Evolutionary conservation across 2,329 filamentous ascomycete genomes (phyloP).

Genomic region (Dothistroma pini): DNA sequence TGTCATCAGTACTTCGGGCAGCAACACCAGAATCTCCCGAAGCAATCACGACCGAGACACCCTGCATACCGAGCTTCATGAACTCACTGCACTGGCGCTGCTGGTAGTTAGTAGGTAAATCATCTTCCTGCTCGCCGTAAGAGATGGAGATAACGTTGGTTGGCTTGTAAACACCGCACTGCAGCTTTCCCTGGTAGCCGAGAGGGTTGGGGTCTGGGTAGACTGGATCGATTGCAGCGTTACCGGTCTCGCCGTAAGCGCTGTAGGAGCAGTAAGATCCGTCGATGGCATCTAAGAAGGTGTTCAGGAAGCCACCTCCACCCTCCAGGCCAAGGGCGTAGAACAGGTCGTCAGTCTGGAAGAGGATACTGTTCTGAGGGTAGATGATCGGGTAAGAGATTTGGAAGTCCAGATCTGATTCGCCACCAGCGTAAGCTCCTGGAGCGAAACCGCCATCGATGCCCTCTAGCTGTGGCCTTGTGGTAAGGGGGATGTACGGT

Average conservation of each 20-base stretch:
- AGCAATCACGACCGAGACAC: slow-evolving; percentile 49
- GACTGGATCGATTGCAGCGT: slow-evolving; percentile 39
- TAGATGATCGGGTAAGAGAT: slow-evolving; percentile 40
- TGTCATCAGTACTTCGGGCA: slow-evolving; percentile 31
- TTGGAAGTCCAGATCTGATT: slow-evolving; percentile 21
- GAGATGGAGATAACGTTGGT: slow-evolving; percentile 55
- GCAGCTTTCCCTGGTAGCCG: slow-evolving; percentile 40
- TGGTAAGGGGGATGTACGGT: slow-evolving; percentile 21
- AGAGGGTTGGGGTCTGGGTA: slow-evolving; percentile 44
- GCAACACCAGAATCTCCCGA: slow-evolving; percentile 47
- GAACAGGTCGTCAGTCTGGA: slow-evolving; percentile 41
- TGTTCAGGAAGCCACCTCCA: slow-evolving; percentile 33
- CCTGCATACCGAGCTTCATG: slow-evolving; percentile 53
- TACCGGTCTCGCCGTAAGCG: slow-evolving; percentile 32
- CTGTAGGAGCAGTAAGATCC: slow-evolving; percentile 37
- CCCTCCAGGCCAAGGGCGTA: slow-evolving; percentile 33
- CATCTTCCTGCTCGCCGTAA: slow-evolving; percentile 44
- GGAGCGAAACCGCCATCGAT: slow-evolving; percentile 28
- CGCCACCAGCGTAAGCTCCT: slow-evolving; percentile 40
- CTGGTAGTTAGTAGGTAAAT: slow-evolving; percentile 48
- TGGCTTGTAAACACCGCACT: slow-evolving; percentile 45
- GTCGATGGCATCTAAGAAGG: slow-evolving; percentile 47
- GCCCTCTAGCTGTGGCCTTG: slow-evolving; percentile 31
- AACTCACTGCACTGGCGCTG: slow-evolving; percentile 54
- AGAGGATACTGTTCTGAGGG: slow-evolving; percentile 49